Evolutionary conservation across 441 rosid species (phyloP), one percentile per base, ranked within the genome.

Genomic region (Populus hybrid): DNA sequence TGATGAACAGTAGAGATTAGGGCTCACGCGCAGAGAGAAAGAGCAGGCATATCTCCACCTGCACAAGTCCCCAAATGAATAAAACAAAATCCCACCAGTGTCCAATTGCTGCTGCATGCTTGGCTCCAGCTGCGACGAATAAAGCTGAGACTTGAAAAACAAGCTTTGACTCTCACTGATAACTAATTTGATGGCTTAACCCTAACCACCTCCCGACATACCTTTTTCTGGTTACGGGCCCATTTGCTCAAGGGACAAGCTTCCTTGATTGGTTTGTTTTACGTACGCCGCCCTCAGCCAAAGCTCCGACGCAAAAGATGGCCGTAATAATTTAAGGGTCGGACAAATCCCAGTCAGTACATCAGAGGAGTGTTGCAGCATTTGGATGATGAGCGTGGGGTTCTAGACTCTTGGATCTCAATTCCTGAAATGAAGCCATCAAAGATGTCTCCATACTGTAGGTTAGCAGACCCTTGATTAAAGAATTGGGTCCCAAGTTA

Each of bases 151-250:
- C 75, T 77, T 77, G 9, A n/a, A n/a, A 59, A 59, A 5, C 28
- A 70, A 71, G 36, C 30, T 24, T 77, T 63, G 23, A 63, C 64
- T 76, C 20, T 40, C 10, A 5, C 70, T 1, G 6, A 9, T 68
- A 76, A 69, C 73, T 23, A 76, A 1, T 73, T 67, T 38, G 73
- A 78, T 72, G 68, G 67, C 73, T 73, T 73, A 16, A 24, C 50
- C 46, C 28, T 46, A 71, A 72, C 72, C 4, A 77, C 70, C 57
- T 20, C 35, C 42, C 35, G 40, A 77, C 42, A 40, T 30, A 10
- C 61, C 1, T 20, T 42, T 10, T 6, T 70, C 32, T 42, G 14
- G 61, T 40, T 18, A 46, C 34, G 3, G 14, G 73, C 50, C 54
- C 28, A n/a, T 50, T 50, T 46, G 28, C 67, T 68, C 38, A 23